Conservation (phyloP, 371 early-diverging fungal species). For the Nematocida sp. region DNA sequence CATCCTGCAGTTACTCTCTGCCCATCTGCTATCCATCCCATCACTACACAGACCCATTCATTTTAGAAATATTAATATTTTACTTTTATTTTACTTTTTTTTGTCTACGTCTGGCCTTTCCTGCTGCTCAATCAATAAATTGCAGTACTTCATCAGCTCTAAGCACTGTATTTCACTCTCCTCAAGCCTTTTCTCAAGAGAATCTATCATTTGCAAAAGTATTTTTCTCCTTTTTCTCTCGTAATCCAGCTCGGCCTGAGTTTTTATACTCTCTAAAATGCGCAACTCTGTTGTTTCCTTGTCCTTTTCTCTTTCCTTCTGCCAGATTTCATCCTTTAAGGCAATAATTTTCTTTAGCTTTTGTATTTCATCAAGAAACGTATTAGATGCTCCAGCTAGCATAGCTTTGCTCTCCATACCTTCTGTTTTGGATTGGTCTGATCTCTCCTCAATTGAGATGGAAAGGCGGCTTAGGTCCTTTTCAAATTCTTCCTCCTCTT, state of each 20-base stretch:
- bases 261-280: constrained; percentile 47
- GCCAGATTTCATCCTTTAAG: constrained; percentile 48
- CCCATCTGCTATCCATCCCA: background rate
- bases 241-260: constrained; percentile 52
- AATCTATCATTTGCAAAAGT: constrained; percentile 33
- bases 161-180: constrained; percentile 56
- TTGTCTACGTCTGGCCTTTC: constrained; percentile 10
- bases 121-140: constrained; percentile 32
- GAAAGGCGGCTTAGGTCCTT: constrained; percentile 43
- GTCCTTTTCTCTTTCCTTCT: constrained; percentile 41
- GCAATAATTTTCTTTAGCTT: constrained; percentile 43
- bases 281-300: constrained; percentile 42
- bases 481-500: constrained; percentile 56
- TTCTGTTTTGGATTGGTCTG: background rate
- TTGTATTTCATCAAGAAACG: constrained; percentile 18
- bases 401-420: background rate
- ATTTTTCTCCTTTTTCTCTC: constrained; percentile 53
- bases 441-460: constrained; percentile 10
- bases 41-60: no score
- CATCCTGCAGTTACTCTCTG: background rate
- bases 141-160: constrained; percentile 55
- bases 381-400: background rate
- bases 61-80: background rate
- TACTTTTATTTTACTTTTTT: constrained; percentile 18
- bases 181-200: constrained; percentile 32